Evolutionary conservation across 2,329 filamentous ascomycete genomes (phyloP), one percentile per base, ranked within the genome.

Genomic region (Fusarium nanum): DNA sequence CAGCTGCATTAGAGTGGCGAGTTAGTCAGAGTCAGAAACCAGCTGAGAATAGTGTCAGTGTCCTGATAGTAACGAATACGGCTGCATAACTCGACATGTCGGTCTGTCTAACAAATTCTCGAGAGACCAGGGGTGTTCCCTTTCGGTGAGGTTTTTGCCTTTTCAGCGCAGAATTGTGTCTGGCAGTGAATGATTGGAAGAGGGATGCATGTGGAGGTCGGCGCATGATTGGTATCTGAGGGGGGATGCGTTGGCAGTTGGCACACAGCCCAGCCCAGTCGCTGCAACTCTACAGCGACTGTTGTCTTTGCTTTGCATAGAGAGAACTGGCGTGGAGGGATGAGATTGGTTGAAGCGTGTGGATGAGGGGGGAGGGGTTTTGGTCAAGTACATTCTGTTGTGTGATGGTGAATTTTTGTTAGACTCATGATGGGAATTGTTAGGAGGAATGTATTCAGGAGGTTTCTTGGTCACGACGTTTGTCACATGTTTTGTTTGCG

Each of bases 141-240:
- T 46, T 50, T 67, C 57, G 67, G 63, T 64, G 67, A 71, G 52
- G 49, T 14, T 53, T 52, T 42, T 22, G 49, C 27, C 23, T 53
- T 53, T 54, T 49, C 47, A 60, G 49, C n/a, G 37, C 60, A 60
- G 57, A 59, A 59, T 41, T 53, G 57, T 44, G 56, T 68, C 65
- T 74, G 72, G 72, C 71, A 75, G 6, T 25, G 45, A 44, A 20
- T 75, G 73, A 75, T 75, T 75, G 73, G 72, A 54, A 63, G 48
- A 60, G 56, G 62, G 22, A 34, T 64, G 68, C 56, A 64, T 49
- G 68, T 66, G 68, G 70, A 68, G 60, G 60, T 27, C 56, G 49
- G 73, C 74, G 73, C 68, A 70, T 78, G 76, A 78, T 78, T 77
- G 76, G 76, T 68, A 64, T 58, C 45, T 68, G 44, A 59, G 71